Conservation (phyloP, 306 rosid genomes). For the Sechiopsis laciniata region DNA sequence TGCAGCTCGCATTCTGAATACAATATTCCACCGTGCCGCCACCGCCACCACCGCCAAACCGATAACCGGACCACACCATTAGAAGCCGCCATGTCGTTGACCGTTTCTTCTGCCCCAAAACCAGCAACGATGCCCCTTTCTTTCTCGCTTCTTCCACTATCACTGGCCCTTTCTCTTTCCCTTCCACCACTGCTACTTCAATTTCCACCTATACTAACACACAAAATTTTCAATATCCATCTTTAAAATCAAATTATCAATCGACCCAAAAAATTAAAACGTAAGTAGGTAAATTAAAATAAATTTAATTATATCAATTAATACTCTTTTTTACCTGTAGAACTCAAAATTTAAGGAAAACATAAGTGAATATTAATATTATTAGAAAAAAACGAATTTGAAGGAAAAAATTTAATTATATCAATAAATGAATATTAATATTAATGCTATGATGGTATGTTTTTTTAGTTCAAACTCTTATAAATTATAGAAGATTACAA, state of each 20-base stretch:
- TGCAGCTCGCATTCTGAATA: constrained; percentile 79
- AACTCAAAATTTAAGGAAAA: too few relatives aligned
- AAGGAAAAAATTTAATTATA: too few relatives aligned
- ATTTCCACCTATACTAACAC: constrained; percentile 43
- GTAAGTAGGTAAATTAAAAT: too few relatives aligned
- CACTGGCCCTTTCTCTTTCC: constrained; percentile 68
- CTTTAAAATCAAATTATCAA: neutral
- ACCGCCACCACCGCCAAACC: constrained; percentile 21
- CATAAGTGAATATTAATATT: too few relatives aligned
- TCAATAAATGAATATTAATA: too few relatives aligned
- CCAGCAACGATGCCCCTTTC: constrained; percentile 59
- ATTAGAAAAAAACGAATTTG: too few relatives aligned
- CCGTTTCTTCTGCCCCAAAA: constrained; percentile 83
- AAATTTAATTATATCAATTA: too few relatives aligned
- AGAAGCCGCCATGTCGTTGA: constrained; percentile 82
- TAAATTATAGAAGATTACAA: too few relatives aligned
- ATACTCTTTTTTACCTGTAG: too few relatives aligned
- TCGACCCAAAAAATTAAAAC: too few relatives aligned
- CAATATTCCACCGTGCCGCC: constrained; percentile 68
- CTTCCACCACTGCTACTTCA: constrained; percentile 65
- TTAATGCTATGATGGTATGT: too few relatives aligned
- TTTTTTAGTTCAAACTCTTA: too few relatives aligned
- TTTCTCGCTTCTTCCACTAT: constrained; percentile 89
- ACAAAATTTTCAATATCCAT: neutral
- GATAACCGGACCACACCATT: constrained; percentile 78